These are phyloP conservation scores for Melaleuca quinquenervia DNA, from an alignment of 345 rosid species.

Conservation along the genomic window DNA sequence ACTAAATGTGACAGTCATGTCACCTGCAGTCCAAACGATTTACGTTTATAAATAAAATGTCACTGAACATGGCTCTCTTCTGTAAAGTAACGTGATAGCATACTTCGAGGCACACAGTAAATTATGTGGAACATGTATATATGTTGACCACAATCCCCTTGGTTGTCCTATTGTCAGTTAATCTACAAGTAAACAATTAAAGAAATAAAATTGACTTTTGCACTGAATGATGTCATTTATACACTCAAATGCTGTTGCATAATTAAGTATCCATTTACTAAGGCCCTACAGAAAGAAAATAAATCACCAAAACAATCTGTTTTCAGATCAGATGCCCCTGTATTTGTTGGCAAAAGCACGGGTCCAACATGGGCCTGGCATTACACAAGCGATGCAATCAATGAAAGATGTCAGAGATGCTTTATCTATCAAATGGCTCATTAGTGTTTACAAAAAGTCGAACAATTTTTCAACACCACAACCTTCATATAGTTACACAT, in stretches of 20 bases:
- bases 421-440: neutral
- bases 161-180: neutral
- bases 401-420: neutral
- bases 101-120: neutral
- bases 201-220: neutral
- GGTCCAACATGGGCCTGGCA: neutral
- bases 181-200: neutral
- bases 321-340: neutral
- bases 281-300: neutral
- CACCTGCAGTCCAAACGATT: constrained; percentile 38
- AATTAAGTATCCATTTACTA: neutral
- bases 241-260: neutral
- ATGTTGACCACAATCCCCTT: neutral
- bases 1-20: constrained; percentile 56
- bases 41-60: neutral
- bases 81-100: neutral
- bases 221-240: neutral
- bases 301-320: neutral
- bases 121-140: neutral
- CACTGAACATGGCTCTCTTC: neutral
- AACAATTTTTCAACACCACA: neutral
- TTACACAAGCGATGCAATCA: neutral
- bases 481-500: neutral
- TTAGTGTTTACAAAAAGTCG: neutral
- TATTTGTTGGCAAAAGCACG: neutral